Conservation (phyloP, 2,329 filamentous ascomycete species). For the Xylariales sp. region DNA sequence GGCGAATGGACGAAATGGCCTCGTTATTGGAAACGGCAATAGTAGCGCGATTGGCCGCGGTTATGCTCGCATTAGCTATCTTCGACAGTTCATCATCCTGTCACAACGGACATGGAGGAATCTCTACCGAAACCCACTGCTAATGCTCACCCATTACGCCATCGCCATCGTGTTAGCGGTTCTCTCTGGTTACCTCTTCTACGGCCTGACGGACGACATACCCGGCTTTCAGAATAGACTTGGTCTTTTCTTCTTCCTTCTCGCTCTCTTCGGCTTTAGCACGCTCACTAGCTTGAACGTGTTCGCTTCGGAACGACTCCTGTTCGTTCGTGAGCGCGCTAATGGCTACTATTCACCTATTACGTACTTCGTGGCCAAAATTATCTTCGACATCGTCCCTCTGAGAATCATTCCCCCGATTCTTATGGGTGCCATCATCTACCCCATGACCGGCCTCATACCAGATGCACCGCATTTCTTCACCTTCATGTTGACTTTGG, state of each 20-base stretch:
- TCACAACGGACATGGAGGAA: constrained; percentile 96
- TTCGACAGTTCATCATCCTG: constrained; percentile 87
- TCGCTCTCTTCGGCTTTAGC: constrained; percentile 96
- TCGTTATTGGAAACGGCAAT: constrained; percentile 61
- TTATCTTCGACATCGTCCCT: constrained; percentile 97
- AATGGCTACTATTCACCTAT: constrained; percentile 97
- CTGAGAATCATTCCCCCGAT: constrained; percentile 94
- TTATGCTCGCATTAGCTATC: constrained; percentile 83
- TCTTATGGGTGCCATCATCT: constrained; percentile 94
- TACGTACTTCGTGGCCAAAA: constrained; percentile 94
- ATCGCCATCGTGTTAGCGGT: constrained; percentile 95
- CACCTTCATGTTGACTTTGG: constrained; percentile 89
- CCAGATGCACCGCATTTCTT: constrained; percentile 86
- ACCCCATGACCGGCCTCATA: constrained; percentile 96
- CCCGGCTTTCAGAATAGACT: constrained; percentile 97
- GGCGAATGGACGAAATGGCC: constrained; percentile 74
- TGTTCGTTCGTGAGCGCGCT: constrained; percentile 93
- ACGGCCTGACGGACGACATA: constrained; percentile 94
- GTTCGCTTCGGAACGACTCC: constrained; percentile 87
- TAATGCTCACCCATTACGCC: constrained; percentile 98
- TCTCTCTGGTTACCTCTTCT: constrained; percentile 94
- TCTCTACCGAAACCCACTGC: constrained; percentile 94
- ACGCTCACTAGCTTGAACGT: constrained; percentile 93
- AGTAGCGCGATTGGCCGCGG: constrained; percentile 76
- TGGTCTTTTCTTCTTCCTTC: constrained; percentile 96